These are phyloP conservation scores for Psidium friedrichsthalianum DNA, from an alignment of 345 rosid species.

Conservation along the genomic window DNA sequence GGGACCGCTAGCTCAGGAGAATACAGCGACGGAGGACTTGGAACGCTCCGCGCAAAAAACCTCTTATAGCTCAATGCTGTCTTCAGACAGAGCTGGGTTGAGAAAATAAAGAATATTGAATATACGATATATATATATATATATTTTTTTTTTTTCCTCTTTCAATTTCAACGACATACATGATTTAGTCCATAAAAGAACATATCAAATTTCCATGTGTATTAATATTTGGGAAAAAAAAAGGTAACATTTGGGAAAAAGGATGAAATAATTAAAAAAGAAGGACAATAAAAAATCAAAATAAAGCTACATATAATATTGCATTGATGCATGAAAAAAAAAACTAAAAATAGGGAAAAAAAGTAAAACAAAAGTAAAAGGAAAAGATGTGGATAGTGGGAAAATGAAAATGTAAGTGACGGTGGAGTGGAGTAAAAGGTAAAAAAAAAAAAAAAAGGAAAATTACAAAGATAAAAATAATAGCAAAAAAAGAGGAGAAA, in stretches of 20 bases:
- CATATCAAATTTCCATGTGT: accelerated
- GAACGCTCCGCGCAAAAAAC: not conserved
- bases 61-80: not conserved
- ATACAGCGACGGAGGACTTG: not conserved
- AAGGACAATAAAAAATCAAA: not conserved
- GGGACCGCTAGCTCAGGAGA: not conserved
- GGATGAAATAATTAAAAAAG: not conserved
- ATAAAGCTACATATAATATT: not conserved
- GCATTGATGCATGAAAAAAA: not conserved
- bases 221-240: too few relatives aligned
- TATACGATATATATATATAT: not conserved
- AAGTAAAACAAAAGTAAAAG: not conserved
- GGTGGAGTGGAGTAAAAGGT: not conserved
- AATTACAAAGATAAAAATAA: not conserved
- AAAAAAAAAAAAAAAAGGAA: not conserved
- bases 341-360: not conserved
- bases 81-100: not conserved
- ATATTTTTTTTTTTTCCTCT: not conserved
- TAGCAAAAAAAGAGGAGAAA: too few relatives aligned
- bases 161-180: not conserved
- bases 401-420: not conserved
- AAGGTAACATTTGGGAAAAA: too few relatives aligned
- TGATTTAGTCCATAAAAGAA: too few relatives aligned
- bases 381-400: not conserved
- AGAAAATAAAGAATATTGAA: not conserved